Percentiles rank a stretch among this genome's conserved stretches.
These are phyloP conservation scores for Trichoderma orchidacearum DNA, from an alignment of 495 filamentous ascomycete species.

Conservation along the genomic window DNA sequence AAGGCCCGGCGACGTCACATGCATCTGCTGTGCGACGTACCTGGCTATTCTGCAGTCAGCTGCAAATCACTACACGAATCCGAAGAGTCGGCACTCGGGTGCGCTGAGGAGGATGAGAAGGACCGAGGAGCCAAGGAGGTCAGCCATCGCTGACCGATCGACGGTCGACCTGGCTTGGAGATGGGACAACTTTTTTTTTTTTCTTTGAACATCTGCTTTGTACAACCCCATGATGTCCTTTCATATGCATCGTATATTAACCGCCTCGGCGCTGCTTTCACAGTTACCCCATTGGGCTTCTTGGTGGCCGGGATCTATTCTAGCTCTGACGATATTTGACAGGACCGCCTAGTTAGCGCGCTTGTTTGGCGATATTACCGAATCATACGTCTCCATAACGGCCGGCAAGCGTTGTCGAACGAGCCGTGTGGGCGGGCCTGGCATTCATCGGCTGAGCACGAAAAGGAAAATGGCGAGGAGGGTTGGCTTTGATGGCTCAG, in stretches of 20 bases:
- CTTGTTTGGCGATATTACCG: neutral
- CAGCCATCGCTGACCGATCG: neutral
- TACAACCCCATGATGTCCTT: neutral
- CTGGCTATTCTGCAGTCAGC: neutral
- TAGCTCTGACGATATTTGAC: neutral
- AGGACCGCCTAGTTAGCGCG: neutral
- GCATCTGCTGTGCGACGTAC: too few species aligned
- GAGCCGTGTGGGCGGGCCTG: neutral
- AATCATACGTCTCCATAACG: neutral
- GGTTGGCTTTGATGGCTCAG: neutral
- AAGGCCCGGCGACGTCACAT: too few species aligned
- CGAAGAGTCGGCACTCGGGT: neutral
- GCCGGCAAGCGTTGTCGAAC: neutral
- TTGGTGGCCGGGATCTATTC: neutral
- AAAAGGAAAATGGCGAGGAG: neutral
- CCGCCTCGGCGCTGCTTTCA: neutral
- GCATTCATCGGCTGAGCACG: neutral
- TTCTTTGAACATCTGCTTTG: neutral
- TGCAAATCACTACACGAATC: neutral
- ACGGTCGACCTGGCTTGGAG: neutral
- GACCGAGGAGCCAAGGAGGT: neutral
- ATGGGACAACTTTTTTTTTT: too few species aligned
- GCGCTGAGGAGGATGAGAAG: neutral
- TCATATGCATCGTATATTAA: neutral
- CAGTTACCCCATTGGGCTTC: neutral